Conservation (phyloP, 805 yeast genomes). For the Komagataella ulmi region DNA sequence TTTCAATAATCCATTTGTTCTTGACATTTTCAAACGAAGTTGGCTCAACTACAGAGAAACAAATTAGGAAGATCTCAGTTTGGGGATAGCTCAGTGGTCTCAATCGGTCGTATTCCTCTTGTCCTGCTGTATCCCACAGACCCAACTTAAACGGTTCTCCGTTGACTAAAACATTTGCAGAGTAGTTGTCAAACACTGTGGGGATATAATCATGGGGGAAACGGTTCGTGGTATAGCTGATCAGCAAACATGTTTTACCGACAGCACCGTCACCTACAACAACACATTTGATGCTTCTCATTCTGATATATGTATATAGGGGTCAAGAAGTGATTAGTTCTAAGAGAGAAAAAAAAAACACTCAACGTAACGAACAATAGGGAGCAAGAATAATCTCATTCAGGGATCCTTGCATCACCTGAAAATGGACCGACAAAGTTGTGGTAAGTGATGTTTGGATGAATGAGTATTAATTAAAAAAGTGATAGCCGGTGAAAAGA, state of each 20-base stretch:
- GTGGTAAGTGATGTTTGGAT: background rate
- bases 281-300: conserved; percentile 86
- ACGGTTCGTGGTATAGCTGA: conserved; percentile 83
- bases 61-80: conserved; percentile 76
- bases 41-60: conserved; percentile 77
- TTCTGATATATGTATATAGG: conserved; percentile 11
- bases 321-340: background rate
- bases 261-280: conserved; percentile 95
- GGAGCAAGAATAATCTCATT: no score
- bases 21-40: conserved; percentile 69
- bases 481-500: background rate
- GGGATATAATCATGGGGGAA: conserved; percentile 92
- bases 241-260: conserved; percentile 82
- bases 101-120: conserved; percentile 80
- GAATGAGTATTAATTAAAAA: background rate
- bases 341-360: no score
- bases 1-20: conserved; percentile 79
- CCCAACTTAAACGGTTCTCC: conserved; percentile 76
- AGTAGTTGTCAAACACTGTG: conserved; percentile 86
- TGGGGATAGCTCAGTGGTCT: conserved; percentile 88
- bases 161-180: conserved; percentile 75
- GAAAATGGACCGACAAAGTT: background rate
- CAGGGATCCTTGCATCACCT: background rate
- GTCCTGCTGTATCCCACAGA: conserved; percentile 95
- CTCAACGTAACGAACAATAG: background rate